Percentiles rank a stretch among this genome's conserved stretches.
Conservation (phyloP, 2,329 filamentous ascomycete genomes). For the Paecilomyces dactylethromorphus region DNA sequence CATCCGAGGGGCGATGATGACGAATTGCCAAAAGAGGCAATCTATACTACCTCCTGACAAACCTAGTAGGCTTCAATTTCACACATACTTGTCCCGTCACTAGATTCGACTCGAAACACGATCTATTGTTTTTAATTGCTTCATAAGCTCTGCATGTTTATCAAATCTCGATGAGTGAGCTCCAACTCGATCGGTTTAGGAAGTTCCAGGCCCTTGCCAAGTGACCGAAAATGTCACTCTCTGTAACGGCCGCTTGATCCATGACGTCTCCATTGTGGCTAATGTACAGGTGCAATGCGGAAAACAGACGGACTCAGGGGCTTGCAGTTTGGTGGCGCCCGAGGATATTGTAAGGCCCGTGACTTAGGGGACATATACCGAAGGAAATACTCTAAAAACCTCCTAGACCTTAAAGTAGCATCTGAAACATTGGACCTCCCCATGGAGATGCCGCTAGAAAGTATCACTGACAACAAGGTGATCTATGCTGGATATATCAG, state of each 20-base stretch:
- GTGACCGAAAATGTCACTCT: background rate
- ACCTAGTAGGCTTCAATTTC: background rate
- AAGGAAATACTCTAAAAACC: background rate
- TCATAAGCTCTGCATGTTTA: background rate
- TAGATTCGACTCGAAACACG: background rate
- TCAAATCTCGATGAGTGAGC: background rate
- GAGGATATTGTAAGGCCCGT: too few relatives aligned
- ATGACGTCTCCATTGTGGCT: background rate
- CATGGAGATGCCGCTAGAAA: background rate
- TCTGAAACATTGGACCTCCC: background rate
- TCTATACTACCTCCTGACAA: background rate
- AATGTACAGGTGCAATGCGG: background rate
- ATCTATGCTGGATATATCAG: too few relatives aligned
- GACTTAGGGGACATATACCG: background rate
- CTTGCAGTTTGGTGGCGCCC: background rate
- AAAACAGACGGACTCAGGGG: background rate
- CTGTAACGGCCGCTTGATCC: background rate
- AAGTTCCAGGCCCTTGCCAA: background rate
- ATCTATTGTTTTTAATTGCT: background rate
- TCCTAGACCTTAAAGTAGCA: background rate
- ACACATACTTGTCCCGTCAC: background rate
- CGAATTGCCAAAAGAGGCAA: background rate
- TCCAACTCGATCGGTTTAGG: background rate
- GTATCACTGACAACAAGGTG: too few relatives aligned
- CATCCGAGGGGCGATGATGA: background rate